Conservation (phyloP, 306 rosid genomes). For the Pyrus pyrifolia region DNA sequence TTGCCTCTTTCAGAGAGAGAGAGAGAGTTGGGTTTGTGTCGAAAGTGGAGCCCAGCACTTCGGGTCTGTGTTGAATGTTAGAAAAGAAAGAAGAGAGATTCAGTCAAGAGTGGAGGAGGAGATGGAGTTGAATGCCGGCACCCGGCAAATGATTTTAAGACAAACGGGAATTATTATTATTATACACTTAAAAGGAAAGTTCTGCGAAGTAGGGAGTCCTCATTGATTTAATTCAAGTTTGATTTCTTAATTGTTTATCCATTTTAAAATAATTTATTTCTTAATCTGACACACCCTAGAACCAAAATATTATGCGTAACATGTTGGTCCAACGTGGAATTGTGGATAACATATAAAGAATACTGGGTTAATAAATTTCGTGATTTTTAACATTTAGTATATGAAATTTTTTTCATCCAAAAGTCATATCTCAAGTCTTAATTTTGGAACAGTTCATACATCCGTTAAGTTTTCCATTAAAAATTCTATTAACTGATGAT, state of each 20-base stretch:
- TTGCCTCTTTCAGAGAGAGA: not conserved
- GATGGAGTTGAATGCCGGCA: constrained; percentile 5
- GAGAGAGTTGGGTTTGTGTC: not conserved
- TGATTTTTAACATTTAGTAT: too few species aligned
- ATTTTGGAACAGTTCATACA: too few species aligned
- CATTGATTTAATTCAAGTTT: too few species aligned
- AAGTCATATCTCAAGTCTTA: too few species aligned
- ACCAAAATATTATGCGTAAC: not conserved
- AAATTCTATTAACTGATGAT: too few species aligned
- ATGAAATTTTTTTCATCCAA: too few species aligned
- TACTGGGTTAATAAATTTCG: too few species aligned
- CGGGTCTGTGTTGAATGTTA: not conserved
- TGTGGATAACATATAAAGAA: too few species aligned
- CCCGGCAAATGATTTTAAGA: not conserved
- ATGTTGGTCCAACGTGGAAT: not conserved
- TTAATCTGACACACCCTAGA: not conserved
- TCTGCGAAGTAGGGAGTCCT: not conserved
- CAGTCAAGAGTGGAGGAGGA: not conserved
- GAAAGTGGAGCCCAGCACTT: not conserved
- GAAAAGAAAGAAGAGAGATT: not conserved
- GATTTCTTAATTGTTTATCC: not conserved
- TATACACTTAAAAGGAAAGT: not conserved
- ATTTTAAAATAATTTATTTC: not conserved
- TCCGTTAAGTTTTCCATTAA: too few species aligned
- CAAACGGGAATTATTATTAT: not conserved